These are phyloP conservation scores for Yamadazyma takamatsuzukensis DNA, from an alignment of 805 yeast species.

Conservation along the genomic window DNA sequence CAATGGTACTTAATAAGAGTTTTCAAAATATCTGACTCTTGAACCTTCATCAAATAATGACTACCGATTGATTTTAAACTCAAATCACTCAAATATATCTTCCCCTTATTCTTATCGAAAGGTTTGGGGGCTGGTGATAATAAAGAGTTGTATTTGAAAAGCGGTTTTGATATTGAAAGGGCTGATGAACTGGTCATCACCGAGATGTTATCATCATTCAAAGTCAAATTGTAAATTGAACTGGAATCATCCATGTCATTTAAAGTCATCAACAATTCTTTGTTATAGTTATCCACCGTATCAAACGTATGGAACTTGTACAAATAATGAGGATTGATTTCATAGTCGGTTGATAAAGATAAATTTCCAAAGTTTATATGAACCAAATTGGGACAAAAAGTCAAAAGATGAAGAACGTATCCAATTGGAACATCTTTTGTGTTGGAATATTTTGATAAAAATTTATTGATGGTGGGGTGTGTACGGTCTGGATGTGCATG, in stretches of 20 bases:
- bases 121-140: constrained; percentile 36
- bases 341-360: constrained; percentile 66
- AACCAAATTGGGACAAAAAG: constrained; percentile 60
- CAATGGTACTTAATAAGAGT: constrained; percentile 26
- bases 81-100: constrained; percentile 37
- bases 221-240: constrained; percentile 11
- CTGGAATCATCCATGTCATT: constrained; percentile 12
- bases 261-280: constrained; percentile 17
- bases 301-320: constrained; percentile 38
- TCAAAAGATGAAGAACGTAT: constrained; percentile 61
- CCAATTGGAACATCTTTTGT: constrained; percentile 82
- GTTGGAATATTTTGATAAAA: constrained; percentile 57
- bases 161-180: constrained; percentile 17
- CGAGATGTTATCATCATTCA: constrained; percentile 9
- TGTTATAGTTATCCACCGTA: constrained; percentile 34
- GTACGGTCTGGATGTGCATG: background rate
- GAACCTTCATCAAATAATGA: constrained; percentile 24
- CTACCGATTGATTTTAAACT: constrained; percentile 37
- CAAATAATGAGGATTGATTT: constrained; percentile 36
- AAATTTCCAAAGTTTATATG: constrained; percentile 57
- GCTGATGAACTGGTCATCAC: constrained; percentile 6
- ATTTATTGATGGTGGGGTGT: constrained; percentile 64
- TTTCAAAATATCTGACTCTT: constrained; percentile 29
- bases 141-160: constrained; percentile 34
- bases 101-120: constrained; percentile 26